A percentile compares a stretch with the other conserved stretches of the same genome.
Evolutionary conservation across 306 rosid genomes (phyloP).

Genomic region (Geum urbanum): DNA sequence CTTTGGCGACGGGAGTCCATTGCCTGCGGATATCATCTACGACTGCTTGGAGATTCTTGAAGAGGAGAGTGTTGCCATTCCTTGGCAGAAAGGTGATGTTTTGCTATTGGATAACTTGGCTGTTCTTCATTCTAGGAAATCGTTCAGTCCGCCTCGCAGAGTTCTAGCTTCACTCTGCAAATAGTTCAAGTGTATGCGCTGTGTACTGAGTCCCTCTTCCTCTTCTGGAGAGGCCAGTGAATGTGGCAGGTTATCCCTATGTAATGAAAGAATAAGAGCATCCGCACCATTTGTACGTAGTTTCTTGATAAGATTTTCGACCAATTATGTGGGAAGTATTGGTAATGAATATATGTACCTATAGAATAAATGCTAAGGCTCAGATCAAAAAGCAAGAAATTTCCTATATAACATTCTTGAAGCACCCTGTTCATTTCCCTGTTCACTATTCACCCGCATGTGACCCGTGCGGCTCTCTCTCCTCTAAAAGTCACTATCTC

Average conservation of each 20-base stretch:
- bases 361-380: too few species aligned
- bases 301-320: too few species aligned
- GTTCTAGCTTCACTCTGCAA: conserved; percentile 53
- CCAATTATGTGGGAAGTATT: too few species aligned
- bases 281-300: too few species aligned
- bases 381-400: too few species aligned
- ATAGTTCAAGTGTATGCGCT: conserved; percentile 5
- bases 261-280: too few species aligned
- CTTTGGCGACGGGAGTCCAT: conserved; percentile 67
- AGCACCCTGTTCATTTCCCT: too few species aligned
- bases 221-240: background rate
- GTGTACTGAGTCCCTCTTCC: background rate
- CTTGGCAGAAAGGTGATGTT: conserved; percentile 70
- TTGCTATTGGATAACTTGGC: conserved; percentile 76
- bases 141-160: conserved; percentile 67
- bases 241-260: background rate
- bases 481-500: too few species aligned
- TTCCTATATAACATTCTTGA: too few species aligned
- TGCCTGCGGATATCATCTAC: conserved; percentile 54
- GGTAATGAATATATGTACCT: too few species aligned
- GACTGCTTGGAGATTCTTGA: conserved; percentile 66
- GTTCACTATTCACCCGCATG: too few species aligned
- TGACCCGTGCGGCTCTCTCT: too few species aligned
- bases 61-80: conserved; percentile 66
- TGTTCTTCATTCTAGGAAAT: conserved; percentile 68